Percentiles rank a stretch among this genome's conserved stretches.
Conservation (phyloP, 768 basidiomycete species). For the Leucogyrophana mollusca region DNA sequence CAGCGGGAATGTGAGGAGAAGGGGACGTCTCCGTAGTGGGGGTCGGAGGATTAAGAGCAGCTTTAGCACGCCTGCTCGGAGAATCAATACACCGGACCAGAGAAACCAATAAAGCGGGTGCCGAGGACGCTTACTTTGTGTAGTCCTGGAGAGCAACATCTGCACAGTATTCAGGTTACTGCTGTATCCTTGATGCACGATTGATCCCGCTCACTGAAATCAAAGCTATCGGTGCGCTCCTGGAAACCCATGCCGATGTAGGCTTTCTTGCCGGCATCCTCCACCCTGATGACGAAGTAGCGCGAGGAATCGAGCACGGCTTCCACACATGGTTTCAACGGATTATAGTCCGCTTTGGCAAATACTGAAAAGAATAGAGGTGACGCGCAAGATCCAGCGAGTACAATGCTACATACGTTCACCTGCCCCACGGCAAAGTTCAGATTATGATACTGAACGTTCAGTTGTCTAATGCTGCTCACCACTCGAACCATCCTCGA, state of each 20-base stretch:
- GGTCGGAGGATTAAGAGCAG: slow-evolving; percentile 54
- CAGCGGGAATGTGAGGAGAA: slow-evolving; percentile 70
- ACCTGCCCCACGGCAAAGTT: slow-evolving; percentile 35
- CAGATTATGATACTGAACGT: background rate
- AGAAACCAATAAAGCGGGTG: background rate
- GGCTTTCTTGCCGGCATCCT: slow-evolving; percentile 84
- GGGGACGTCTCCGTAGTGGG: slow-evolving; percentile 40
- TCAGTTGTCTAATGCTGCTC: slow-evolving; percentile 20
- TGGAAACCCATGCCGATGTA: slow-evolving; percentile 94
- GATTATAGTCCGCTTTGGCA: slow-evolving; percentile 82
- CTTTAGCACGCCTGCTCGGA: slow-evolving; percentile 55
- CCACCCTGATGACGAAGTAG: slow-evolving; percentile 91
- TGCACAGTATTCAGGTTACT: slow-evolving; percentile 23
- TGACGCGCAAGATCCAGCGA: slow-evolving; percentile 15
- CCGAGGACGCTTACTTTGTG: slow-evolving; percentile 55
- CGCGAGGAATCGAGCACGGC: slow-evolving; percentile 94
- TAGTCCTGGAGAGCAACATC: slow-evolving; percentile 87
- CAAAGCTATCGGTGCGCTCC: slow-evolving; percentile 86
- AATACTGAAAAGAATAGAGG: slow-evolving; percentile 58
- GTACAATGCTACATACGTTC: slow-evolving; percentile 53
- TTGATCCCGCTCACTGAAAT: slow-evolving; percentile 68
- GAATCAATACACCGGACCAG: background rate
- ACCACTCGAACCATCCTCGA: slow-evolving; percentile 85
- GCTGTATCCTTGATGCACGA: background rate
- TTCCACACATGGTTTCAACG: slow-evolving; percentile 80